Conservation (phyloP, 2,329 filamentous ascomycete species). For the Paraphaeosphaeria sporulosa region DNA sequence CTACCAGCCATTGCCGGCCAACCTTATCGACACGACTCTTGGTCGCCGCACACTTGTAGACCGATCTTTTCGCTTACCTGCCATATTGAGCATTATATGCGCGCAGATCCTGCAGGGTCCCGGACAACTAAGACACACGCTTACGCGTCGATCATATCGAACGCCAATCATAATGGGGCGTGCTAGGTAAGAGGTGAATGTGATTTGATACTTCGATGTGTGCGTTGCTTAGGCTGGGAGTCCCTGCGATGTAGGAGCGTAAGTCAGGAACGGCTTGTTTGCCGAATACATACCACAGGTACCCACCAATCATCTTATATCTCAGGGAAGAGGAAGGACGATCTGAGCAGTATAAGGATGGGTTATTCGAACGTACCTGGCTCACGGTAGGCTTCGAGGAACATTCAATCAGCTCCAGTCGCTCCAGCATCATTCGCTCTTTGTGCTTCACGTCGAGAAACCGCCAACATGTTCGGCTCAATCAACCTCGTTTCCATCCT, state of each 20-base stretch:
- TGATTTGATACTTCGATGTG: not conserved
- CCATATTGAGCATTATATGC: slow-evolving; percentile 4
- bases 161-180: slow-evolving; percentile 6
- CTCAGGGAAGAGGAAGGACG: not conserved
- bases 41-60: slow-evolving; percentile 7
- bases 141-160: slow-evolving; percentile 11
- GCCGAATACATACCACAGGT: slow-evolving; percentile 7
- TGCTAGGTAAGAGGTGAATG: not conserved
- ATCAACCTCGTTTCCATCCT: slow-evolving; percentile 8
- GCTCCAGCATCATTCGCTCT: slow-evolving; percentile 5
- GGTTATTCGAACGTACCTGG: not conserved
- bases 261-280: slow-evolving; percentile 6
- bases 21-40: slow-evolving; percentile 12
- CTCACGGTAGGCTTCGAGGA: slow-evolving; percentile 9
- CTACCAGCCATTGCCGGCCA: slow-evolving; percentile 2
- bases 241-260: not conserved
- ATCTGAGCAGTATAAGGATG: slow-evolving; percentile 11
- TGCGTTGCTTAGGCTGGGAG: not conserved
- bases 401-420: slow-evolving; percentile 4
- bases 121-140: not conserved
- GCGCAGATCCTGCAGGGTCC: slow-evolving; percentile 9
- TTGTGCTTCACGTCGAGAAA: not conserved
- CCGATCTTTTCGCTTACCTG: slow-evolving; percentile 4
- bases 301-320: not conserved
- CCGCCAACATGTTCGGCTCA: slow-evolving; percentile 8